Evolutionary conservation across 345 rosid species (phyloP), one percentile per base, ranked within the genome.

Genomic region (Triadica sebifera): DNA sequence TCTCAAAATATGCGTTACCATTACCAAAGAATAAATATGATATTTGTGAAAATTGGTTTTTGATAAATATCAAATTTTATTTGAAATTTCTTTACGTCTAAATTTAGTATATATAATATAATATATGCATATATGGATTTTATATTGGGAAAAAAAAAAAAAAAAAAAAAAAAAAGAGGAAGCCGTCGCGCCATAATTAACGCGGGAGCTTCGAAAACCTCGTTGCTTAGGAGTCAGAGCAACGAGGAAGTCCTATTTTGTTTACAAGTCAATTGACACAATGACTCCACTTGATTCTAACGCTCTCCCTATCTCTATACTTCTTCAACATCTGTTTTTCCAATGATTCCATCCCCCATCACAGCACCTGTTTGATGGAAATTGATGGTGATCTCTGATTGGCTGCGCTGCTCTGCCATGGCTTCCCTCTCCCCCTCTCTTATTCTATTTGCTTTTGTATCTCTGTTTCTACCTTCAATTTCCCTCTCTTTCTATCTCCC

Each of bases 401-500:
- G 12, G 16, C 11, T 3, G 19, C 24, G 5, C n/a, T 1, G 15
- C 29, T 64, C 51, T 45, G 29, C 29, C 11, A 64, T 41, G 68
- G 50, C 25, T 41, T 64, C 68, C 24, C 29, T 41, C 24, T 6
- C 43, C 16, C 15, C 43, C 46, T 38, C 17, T 59, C 64, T 59
- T 59, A 5, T 29, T 34, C 3, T 61, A 22, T 58, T 22, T 7
- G 12, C 37, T 61, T 9, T 13, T 61, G 3, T 5, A 41, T 19
- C 25, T 41, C 29, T 64, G 25, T 15, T 43, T 0, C 5, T 64
- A 9, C 49, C 68, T 19, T 43, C 68, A 2, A 3, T 41, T 12
- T 52, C 6, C 12, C 29, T 45, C 29, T 65, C 52, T n/a, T 65
- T 65, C 53, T 65, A 65, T 46, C 69, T 65, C 49, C 69, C 69